phyloP scores from a whole-genome alignment of 2,329 filamentous ascomycete genomes.

The Macrophomina pseudophaseolina region DNA sequence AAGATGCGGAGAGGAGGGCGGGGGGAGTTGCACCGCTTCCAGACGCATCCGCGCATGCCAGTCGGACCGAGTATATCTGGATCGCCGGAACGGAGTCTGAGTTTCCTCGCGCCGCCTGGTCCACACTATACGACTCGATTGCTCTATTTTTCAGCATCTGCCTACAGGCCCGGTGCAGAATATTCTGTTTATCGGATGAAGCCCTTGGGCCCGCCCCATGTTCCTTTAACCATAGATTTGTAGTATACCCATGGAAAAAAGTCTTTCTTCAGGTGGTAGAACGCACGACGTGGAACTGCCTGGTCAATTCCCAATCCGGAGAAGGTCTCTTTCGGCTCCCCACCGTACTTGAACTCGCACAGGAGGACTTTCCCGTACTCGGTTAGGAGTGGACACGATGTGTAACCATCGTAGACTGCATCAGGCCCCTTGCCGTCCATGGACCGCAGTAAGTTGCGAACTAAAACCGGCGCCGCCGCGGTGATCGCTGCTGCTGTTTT shows the following conservation, averaged over 20 bases:
- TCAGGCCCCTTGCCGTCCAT: conserved; percentile 36
- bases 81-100: too few relatives aligned
- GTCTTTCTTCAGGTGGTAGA: conserved; percentile 69
- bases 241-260: conserved; percentile 72
- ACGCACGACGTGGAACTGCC: conserved; percentile 58
- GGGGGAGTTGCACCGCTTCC: too few relatives aligned
- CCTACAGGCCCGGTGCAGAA: too few relatives aligned
- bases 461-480: conserved; percentile 42
- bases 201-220: conserved; percentile 66
- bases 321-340: conserved; percentile 68
- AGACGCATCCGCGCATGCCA: too few relatives aligned
- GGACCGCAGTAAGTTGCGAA: conserved; percentile 40
- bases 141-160: too few relatives aligned
- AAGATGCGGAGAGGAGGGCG: too few relatives aligned
- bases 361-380: conserved; percentile 67
- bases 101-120: too few relatives aligned
- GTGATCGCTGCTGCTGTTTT: conserved; percentile 49
- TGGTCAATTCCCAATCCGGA: conserved; percentile 62
- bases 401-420: conserved; percentile 45
- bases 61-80: too few relatives aligned
- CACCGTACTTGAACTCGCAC: conserved; percentile 70
- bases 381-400: conserved; percentile 45
- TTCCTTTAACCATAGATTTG: conserved; percentile 65
- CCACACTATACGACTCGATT: too few relatives aligned
- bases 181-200: conserved; percentile 32